Conservation (phyloP, 2,329 filamentous ascomycete species). For the Clarireedia paspali region DNA sequence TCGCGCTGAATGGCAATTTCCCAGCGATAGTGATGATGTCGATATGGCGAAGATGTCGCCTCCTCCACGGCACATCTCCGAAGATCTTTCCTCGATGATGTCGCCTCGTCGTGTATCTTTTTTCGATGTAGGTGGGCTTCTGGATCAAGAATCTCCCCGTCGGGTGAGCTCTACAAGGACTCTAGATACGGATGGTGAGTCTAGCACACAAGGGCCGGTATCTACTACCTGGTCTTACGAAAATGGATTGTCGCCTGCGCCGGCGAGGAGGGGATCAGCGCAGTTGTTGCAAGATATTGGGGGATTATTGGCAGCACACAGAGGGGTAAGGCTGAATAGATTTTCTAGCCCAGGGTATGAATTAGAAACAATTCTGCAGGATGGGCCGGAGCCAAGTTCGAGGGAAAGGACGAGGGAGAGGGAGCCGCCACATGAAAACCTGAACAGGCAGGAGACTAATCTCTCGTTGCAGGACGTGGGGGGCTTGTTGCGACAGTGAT, state of each 20-base stretch:
- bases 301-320: constrained; percentile 41
- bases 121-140: constrained; percentile 74
- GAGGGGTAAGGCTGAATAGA: not conserved
- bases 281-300: constrained; percentile 52
- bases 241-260: constrained; percentile 33
- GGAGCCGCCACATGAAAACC: not conserved
- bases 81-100: constrained; percentile 29
- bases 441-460: not conserved
- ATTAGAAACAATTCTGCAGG: not conserved
- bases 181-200: constrained; percentile 25
- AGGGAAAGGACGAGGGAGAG: too few species aligned
- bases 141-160: constrained; percentile 43
- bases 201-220: constrained; percentile 15
- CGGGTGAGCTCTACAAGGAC: constrained; percentile 20
- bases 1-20: constrained; percentile 25
- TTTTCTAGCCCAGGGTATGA: not conserved
- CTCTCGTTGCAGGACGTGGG: not conserved
- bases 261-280: constrained; percentile 46
- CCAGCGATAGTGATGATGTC: constrained; percentile 36
- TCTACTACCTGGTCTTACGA: constrained; percentile 18
- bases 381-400: too few species aligned
- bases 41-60: constrained; percentile 28
- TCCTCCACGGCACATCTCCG: constrained; percentile 16
- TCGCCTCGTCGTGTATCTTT: constrained; percentile 62
- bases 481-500: not conserved